Percentiles rank a stretch among this genome's conserved stretches.
These are phyloP conservation scores for Thelonectria blattea DNA, from an alignment of 2,329 filamentous ascomycete species.

Conservation along the genomic window DNA sequence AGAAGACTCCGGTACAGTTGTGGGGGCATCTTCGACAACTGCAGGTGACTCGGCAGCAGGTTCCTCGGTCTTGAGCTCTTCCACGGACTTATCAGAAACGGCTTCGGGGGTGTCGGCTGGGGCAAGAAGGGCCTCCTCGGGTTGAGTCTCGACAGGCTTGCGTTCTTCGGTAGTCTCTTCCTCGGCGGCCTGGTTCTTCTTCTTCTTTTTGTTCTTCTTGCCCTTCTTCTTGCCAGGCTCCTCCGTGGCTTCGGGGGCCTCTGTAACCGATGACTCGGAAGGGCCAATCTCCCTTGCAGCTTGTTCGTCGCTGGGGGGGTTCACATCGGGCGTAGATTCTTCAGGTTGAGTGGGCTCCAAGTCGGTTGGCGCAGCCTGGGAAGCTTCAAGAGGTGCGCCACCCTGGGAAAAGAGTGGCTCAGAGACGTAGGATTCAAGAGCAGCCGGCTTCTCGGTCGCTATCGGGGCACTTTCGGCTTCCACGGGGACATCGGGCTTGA, in stretches of 20 bases:
- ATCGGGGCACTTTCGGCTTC: conserved; percentile 5
- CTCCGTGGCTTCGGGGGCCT: conserved; percentile 20
- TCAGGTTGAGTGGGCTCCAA: conserved; percentile 35
- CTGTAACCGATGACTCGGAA: conserved; percentile 1
- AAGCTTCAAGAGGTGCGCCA: conserved; percentile 34
- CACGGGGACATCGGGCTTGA: not conserved
- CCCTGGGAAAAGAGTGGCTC: conserved; percentile 43
- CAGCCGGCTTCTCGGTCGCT: conserved; percentile 5
- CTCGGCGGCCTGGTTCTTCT: conserved; percentile 23
- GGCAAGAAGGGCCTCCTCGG: not conserved
- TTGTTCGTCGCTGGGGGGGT: not conserved
- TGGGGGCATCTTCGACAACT: not conserved
- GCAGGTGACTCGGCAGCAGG: not conserved
- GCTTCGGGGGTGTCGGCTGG: not conserved
- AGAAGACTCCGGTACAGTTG: conserved; percentile 3
- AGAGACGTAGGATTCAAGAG: conserved; percentile 36
- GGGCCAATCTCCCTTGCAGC: not conserved
- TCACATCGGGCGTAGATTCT: conserved; percentile 14
- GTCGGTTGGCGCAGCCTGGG: conserved; percentile 32
- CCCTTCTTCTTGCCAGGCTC: conserved; percentile 38
- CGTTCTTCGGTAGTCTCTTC: conserved; percentile 5
- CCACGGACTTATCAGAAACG: not conserved
- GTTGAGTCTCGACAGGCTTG: conserved; percentile 6
- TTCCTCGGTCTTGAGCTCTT: conserved; percentile 29
- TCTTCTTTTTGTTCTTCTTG: conserved; percentile 46